phyloP scores from a whole-genome alignment of 805 yeast genomes.

The Saturnispora sekii region DNA sequence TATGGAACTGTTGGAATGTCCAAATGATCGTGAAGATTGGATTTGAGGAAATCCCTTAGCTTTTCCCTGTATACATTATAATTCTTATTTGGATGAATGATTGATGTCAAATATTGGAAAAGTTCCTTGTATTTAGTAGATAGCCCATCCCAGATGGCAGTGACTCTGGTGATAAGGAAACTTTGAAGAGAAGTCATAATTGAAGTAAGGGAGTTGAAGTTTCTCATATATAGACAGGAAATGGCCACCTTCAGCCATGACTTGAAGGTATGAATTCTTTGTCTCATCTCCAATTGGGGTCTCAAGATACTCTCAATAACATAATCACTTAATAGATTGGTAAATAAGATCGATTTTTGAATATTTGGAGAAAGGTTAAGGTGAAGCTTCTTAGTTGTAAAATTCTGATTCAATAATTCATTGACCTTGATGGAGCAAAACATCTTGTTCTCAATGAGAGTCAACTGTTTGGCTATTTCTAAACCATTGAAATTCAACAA shows the following conservation, averaged over 20 bases:
- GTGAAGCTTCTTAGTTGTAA: constrained; percentile 48
- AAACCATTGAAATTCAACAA: constrained; percentile 54
- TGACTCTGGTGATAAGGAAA: constrained; percentile 55
- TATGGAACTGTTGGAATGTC: constrained; percentile 68
- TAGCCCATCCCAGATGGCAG: constrained; percentile 48
- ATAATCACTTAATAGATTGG: constrained; percentile 63
- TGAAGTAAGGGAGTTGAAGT: constrained; percentile 71
- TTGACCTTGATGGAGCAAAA: constrained; percentile 54
- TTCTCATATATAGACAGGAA: constrained; percentile 62
- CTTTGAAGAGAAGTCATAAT: constrained; percentile 70
- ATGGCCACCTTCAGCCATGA: constrained; percentile 69
- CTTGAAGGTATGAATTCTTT: constrained; percentile 46
- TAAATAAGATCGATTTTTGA: constrained; percentile 50
- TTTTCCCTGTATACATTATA: constrained; percentile 59
- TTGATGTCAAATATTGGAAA: constrained; percentile 53
- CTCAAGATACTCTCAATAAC: constrained; percentile 61
- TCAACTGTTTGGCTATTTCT: constrained; percentile 69
- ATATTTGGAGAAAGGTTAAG: constrained; percentile 55
- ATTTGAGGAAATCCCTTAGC: constrained; percentile 43
- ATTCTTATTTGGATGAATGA: constrained; percentile 69
- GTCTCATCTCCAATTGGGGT: constrained; percentile 37
- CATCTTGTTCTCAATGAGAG: constrained; percentile 59
- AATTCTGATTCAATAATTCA: constrained; percentile 59
- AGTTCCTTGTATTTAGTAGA: constrained; percentile 52
- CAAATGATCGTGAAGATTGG: constrained; percentile 31